phyloP scores from a whole-genome alignment of 306 rosid genomes.

The Fragaria iinumae region DNA sequence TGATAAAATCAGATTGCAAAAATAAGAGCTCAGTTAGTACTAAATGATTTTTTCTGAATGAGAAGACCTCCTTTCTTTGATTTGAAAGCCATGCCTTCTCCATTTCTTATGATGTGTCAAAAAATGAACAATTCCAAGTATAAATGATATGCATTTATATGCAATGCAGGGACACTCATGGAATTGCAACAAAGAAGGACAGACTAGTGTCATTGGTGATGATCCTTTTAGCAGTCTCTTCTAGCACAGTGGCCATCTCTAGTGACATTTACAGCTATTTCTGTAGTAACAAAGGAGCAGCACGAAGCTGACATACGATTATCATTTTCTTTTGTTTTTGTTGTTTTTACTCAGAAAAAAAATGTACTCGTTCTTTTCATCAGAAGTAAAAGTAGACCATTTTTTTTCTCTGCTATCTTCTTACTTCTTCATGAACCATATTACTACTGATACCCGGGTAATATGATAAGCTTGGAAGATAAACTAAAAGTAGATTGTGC shows the following conservation, averaged over 20 bases:
- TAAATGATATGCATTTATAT: neutral
- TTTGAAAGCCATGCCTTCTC: slow-evolving; percentile 1
- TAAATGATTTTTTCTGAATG: neutral
- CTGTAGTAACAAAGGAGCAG: slow-evolving; percentile 18
- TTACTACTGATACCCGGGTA: neutral
- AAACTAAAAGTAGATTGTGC: no score
- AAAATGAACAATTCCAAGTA: neutral
- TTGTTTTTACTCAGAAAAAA: neutral
- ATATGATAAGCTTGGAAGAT: no score
- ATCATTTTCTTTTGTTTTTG: neutral
- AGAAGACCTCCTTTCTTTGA: neutral
- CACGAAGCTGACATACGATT: slow-evolving; percentile 25
- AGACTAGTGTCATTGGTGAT: slow-evolving; percentile 50
- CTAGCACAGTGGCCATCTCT: slow-evolving; percentile 57
- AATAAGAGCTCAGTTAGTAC: neutral
- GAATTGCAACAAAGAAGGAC: slow-evolving; percentile 61
- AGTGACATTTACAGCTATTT: slow-evolving; percentile 56
- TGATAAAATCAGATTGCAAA: neutral
- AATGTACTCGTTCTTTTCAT: neutral
- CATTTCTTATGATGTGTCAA: neutral
- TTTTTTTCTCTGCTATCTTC: neutral
- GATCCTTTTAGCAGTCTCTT: slow-evolving; percentile 58
- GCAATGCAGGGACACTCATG: slow-evolving; percentile 54
- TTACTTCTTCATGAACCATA: neutral
- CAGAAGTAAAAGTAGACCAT: neutral